Evolutionary conservation across 257 asterid species (phyloP).

Genomic region (Mentha longifolia): DNA sequence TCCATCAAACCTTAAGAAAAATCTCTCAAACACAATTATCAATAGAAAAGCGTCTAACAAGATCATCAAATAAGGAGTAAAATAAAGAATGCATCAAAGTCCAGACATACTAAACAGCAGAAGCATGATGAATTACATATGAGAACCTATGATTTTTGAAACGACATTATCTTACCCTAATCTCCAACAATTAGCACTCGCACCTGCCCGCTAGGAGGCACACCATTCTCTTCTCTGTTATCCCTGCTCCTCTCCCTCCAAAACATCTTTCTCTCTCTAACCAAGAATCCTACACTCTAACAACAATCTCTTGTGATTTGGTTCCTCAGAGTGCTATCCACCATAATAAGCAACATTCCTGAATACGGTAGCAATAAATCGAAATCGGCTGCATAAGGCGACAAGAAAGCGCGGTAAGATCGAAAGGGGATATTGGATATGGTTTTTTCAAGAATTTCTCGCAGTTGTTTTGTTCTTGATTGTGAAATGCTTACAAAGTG

Average conservation of each 20-base stretch:
- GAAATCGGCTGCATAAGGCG: not conserved
- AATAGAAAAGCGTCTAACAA: no score
- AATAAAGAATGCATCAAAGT: not conserved
- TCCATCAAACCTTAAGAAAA: not conserved
- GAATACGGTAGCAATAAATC: not conserved
- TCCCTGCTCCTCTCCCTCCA: slow-evolving; percentile 70
- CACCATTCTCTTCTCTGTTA: slow-evolving; percentile 55
- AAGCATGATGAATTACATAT: not conserved
- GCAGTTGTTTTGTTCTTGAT: not conserved
- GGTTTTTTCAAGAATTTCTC: no score
- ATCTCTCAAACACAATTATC: not conserved
- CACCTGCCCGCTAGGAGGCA: slow-evolving; percentile 79
- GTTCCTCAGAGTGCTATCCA: slow-evolving; percentile 19
- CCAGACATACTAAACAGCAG: not conserved
- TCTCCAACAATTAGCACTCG: slow-evolving; percentile 79
- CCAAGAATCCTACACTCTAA: not conserved
- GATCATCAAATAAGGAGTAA: not conserved
- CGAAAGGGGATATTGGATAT: no score
- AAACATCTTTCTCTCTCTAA: slow-evolving; percentile 47
- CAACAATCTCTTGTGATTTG: not conserved
- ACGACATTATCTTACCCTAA: slow-evolving; percentile 49
- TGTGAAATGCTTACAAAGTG: not conserved
- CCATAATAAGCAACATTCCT: not conserved
- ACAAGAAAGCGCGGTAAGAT: not conserved
- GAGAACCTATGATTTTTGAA: not conserved